Evolutionary conservation across 306 rosid species (phyloP), one percentile per base, ranked within the genome.

Genomic region (Delonix regia): DNA sequence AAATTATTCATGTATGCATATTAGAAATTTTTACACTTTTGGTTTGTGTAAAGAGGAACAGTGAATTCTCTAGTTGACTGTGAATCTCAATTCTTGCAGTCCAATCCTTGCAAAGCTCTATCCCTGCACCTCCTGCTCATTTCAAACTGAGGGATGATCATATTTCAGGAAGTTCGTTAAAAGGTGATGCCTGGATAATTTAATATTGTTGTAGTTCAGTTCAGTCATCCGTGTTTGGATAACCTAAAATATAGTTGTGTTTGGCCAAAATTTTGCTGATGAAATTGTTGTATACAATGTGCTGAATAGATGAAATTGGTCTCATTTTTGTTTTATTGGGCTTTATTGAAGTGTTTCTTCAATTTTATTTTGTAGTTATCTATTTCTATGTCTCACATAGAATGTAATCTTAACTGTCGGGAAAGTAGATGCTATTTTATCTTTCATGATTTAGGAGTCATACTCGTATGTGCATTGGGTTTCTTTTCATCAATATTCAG

Each of bases 101-200:
- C 78, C 90, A 88, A 87, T 90, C 93, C 65, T 67, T 93, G 81
- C 87, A 87, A 86, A 96, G 94, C 89, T 90, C 99, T 75, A 93
- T 96, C 78, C 99, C 99, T 19, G 92, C 97, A 57, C 97, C 97
- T 79, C 99, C 98, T 0, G 85, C 90, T 78, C 92, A 93, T 87
- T 96, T 96, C 81, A 93, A 71, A 82, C 86, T 87, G 72, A 91
- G 96, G 85, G 99, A 96, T 76, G 98, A 93, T 81, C 94, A 91
- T 79, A 71, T 93, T 82, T 91, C 99, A 3, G 99, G 96, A 88
- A 96, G 98, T 86, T 91, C 99, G 9, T 84, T 96, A 77, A 96
- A 91, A 93, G 99, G 99, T 93, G 71, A 82, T 69, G 75, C 77
- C 59, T 24, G 13, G 52, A 19, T 57, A 75, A 36, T 49, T 53